Conservation (phyloP, 495 filamentous ascomycete species). For the Corynascus novoguineensis region DNA sequence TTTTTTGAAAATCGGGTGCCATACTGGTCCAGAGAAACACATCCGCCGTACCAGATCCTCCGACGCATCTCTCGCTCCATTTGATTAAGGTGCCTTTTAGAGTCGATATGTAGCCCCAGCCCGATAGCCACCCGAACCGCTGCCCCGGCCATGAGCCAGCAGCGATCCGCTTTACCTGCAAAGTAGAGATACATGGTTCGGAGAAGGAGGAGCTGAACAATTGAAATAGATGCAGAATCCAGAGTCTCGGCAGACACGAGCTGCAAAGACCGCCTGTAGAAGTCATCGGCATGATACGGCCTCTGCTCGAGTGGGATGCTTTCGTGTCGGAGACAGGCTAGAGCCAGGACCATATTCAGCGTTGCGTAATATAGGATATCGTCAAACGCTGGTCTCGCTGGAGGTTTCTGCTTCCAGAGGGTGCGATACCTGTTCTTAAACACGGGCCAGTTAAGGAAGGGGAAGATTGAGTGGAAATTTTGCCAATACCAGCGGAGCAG, state of each 20-base stretch:
- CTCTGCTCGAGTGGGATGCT: conserved; percentile 18
- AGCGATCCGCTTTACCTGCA: conserved; percentile 33
- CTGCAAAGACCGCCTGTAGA: conserved; percentile 31
- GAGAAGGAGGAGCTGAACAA: conserved; percentile 39
- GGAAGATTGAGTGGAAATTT: conserved; percentile 33
- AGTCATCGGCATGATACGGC: conserved; percentile 26
- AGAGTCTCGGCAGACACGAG: conserved; percentile 33
- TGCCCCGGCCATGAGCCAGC: conserved; percentile 39
- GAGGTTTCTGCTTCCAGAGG: conserved; percentile 21
- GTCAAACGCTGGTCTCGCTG: background rate
- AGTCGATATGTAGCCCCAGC: conserved; percentile 31
- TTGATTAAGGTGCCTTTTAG: conserved; percentile 17
- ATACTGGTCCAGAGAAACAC: conserved; percentile 39
- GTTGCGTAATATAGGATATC: conserved; percentile 31
- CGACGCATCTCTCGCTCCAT: conserved; percentile 33
- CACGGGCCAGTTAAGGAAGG: conserved; percentile 34
- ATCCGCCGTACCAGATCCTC: conserved; percentile 37
- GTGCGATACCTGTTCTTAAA: conserved; percentile 28
- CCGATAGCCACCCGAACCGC: conserved; percentile 36
- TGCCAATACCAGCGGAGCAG: conserved; percentile 35
- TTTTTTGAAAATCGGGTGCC: background rate
- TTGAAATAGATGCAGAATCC: conserved; percentile 25
- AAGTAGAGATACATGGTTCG: conserved; percentile 37
- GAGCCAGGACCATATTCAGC: conserved; percentile 37
- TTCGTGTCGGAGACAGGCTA: conserved; percentile 35